A percentile compares a stretch with the other conserved stretches of the same genome.
Evolutionary conservation across 768 basidiomycete species (phyloP).

Genomic region (Hemileccinum impolitum): DNA sequence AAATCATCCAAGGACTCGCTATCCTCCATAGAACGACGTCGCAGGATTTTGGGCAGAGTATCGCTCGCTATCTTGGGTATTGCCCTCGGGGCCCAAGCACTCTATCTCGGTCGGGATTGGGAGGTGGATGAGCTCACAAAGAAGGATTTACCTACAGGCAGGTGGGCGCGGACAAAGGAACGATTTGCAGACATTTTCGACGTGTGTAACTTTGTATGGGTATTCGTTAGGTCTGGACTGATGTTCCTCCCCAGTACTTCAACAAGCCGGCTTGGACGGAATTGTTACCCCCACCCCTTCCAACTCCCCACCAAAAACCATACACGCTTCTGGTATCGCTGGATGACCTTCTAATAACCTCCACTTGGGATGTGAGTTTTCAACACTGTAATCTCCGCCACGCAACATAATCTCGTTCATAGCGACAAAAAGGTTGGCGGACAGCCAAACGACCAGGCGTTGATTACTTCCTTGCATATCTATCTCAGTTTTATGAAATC

Average conservation of each 20-base stretch:
- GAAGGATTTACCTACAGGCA: conserved; percentile 60
- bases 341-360: conserved; percentile 88
- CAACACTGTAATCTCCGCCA: neutral
- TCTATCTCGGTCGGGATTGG: conserved; percentile 77
- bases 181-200: conserved; percentile 67
- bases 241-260: conserved; percentile 58
- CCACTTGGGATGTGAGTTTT: conserved; percentile 89
- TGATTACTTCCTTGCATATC: conserved; percentile 96
- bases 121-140: conserved; percentile 51
- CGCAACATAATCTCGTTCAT: neutral
- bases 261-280: conserved; percentile 93
- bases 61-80: conserved; percentile 35
- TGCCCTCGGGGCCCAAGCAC: no score
- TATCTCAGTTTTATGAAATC: conserved; percentile 97
- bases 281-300: conserved; percentile 83
- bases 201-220: conserved; percentile 43
- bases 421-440: conserved; percentile 94
- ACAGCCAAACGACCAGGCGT: conserved; percentile 97
- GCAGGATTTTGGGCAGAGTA: conserved; percentile 54
- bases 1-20: conserved; percentile 74
- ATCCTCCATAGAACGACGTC: conserved; percentile 72
- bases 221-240: neutral
- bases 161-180: conserved; percentile 61
- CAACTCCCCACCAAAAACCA: conserved; percentile 79
- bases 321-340: conserved; percentile 90